A percentile compares a stretch with the other conserved stretches of the same genome.
These are phyloP conservation scores for Cladosporium cucumerinum DNA, from an alignment of 2,329 filamentous ascomycete genomes.

Conservation along the genomic window DNA sequence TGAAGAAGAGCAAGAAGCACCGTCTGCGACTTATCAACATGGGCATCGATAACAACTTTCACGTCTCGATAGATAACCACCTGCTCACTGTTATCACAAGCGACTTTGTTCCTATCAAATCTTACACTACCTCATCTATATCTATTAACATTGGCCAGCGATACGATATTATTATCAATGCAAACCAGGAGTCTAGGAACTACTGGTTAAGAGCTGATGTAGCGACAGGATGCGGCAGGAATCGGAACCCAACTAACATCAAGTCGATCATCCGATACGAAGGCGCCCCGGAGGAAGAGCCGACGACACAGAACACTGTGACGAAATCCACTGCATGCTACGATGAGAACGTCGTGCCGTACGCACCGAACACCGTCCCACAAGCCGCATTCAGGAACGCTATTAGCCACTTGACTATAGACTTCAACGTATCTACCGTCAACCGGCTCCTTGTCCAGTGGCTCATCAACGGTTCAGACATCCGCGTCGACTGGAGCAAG, in stretches of 20 bases:
- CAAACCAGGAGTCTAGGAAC: slow-evolving; percentile 31
- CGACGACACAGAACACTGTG: slow-evolving; percentile 31
- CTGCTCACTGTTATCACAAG: slow-evolving; percentile 34
- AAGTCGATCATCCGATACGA: slow-evolving; percentile 40
- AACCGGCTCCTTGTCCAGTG: slow-evolving; percentile 33
- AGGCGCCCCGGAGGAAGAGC: slow-evolving; percentile 30
- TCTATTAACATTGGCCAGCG: slow-evolving; percentile 41
- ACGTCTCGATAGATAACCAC: slow-evolving; percentile 37
- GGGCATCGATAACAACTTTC: slow-evolving; percentile 44
- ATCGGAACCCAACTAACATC: slow-evolving; percentile 33
- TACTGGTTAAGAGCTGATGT: slow-evolving; percentile 39
- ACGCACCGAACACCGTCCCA: slow-evolving; percentile 36
- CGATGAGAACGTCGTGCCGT: slow-evolving; percentile 38
- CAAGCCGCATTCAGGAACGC: slow-evolving; percentile 28
- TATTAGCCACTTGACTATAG: slow-evolving; percentile 28
- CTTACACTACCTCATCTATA: slow-evolving; percentile 30
- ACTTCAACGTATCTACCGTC: slow-evolving; percentile 29
- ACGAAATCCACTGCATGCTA: slow-evolving; percentile 41
- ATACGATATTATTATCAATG: slow-evolving; percentile 41
- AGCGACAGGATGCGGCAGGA: slow-evolving; percentile 37
- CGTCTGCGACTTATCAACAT: slow-evolving; percentile 46
- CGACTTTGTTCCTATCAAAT: slow-evolving; percentile 32
- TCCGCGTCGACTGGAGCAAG: slow-evolving; percentile 43
- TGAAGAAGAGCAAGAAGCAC: slow-evolving; percentile 40
- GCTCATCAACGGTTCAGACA: slow-evolving; percentile 40